Evolutionary conservation across 2,329 filamentous ascomycete species (phyloP).

Genomic region (Torrubiella hemipterigena): DNA sequence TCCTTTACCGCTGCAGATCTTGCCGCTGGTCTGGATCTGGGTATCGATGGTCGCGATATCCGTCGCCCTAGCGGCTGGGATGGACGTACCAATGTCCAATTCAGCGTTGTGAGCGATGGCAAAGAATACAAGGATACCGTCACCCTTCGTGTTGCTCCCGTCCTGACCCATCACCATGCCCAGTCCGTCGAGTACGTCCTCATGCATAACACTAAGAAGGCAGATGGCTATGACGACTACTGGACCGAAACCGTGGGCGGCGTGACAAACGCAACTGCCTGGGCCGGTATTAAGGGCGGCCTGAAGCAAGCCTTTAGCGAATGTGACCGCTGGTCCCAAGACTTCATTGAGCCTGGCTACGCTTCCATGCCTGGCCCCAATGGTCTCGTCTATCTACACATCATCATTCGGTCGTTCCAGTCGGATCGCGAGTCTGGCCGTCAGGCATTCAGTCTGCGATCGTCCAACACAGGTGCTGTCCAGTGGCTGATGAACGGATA

Average conservation of each 20-base stretch:
- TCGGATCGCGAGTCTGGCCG: constrained; percentile 14
- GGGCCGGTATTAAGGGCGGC: constrained; percentile 7
- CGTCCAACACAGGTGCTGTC: constrained; percentile 16
- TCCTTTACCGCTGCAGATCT: constrained; percentile 17
- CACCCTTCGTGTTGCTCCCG: constrained; percentile 21
- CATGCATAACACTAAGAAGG: constrained; percentile 8
- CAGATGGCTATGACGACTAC: constrained; percentile 1
- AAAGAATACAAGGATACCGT: constrained; percentile 14
- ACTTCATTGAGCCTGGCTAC: constrained; percentile 1
- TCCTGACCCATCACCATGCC: constrained; percentile 24
- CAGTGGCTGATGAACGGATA: constrained; percentile 10
- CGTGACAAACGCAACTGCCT: constrained; percentile 6
- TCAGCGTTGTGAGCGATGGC: constrained; percentile 15
- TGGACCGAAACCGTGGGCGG: constrained; percentile 11
- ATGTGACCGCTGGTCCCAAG: background rate
- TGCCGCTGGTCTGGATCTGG: constrained; percentile 17
- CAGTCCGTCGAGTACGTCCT: constrained; percentile 17
- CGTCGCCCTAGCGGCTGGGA: constrained; percentile 14
- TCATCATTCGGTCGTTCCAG: constrained; percentile 20
- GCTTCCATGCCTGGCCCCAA: constrained; percentile 1
- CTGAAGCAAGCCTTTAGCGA: background rate
- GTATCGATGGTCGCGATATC: constrained; percentile 21
- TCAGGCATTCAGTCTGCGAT: constrained; percentile 18
- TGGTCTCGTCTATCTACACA: constrained; percentile 8
- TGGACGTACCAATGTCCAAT: constrained; percentile 14